phyloP scores from a whole-genome alignment of 2,329 filamentous ascomycete genomes.

The Aureobasidium mangrovei region DNA sequence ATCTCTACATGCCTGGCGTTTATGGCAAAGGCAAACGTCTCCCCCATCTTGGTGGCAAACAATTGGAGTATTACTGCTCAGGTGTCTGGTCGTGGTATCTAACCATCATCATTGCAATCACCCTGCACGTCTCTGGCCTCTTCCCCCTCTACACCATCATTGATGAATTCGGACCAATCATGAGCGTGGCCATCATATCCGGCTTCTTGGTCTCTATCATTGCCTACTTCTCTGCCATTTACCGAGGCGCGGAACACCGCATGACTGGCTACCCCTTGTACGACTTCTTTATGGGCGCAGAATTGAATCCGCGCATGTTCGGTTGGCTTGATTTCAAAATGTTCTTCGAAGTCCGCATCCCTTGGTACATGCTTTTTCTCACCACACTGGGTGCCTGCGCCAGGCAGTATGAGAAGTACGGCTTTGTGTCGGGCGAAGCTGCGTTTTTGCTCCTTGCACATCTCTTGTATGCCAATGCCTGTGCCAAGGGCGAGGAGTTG shows the following conservation, averaged over 20 bases:
- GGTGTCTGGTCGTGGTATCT: slow-evolving; percentile 74
- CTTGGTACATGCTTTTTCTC: slow-evolving; percentile 76
- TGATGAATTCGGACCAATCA: slow-evolving; percentile 81
- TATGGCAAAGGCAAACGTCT: slow-evolving; percentile 77
- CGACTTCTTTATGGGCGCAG: slow-evolving; percentile 78
- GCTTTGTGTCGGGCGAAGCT: slow-evolving; percentile 74
- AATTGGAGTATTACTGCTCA: slow-evolving; percentile 85
- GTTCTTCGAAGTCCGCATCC: slow-evolving; percentile 81
- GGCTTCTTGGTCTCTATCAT: slow-evolving; percentile 70
- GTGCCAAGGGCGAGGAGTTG: slow-evolving; percentile 76
- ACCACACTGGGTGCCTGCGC: slow-evolving; percentile 63
- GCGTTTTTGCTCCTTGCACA: slow-evolving; percentile 78
- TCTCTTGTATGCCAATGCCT: slow-evolving; percentile 79
- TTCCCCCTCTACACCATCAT: slow-evolving; percentile 82
- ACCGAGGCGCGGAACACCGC: slow-evolving; percentile 69
- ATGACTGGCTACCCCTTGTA: slow-evolving; percentile 76
- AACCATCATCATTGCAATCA: slow-evolving; percentile 60
- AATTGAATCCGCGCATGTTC: slow-evolving; percentile 64
- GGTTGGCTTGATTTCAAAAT: slow-evolving; percentile 76
- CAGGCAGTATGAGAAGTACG: slow-evolving; percentile 69
- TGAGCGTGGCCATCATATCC: slow-evolving; percentile 81
- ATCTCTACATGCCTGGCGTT: slow-evolving; percentile 74
- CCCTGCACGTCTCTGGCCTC: slow-evolving; percentile 64
- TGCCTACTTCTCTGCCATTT: slow-evolving; percentile 72
- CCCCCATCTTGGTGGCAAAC: slow-evolving; percentile 65